Evolutionary conservation across 163 green algal species (phyloP), one percentile per base, ranked within the genome.

Genomic region (Chloromonas sp.): DNA sequence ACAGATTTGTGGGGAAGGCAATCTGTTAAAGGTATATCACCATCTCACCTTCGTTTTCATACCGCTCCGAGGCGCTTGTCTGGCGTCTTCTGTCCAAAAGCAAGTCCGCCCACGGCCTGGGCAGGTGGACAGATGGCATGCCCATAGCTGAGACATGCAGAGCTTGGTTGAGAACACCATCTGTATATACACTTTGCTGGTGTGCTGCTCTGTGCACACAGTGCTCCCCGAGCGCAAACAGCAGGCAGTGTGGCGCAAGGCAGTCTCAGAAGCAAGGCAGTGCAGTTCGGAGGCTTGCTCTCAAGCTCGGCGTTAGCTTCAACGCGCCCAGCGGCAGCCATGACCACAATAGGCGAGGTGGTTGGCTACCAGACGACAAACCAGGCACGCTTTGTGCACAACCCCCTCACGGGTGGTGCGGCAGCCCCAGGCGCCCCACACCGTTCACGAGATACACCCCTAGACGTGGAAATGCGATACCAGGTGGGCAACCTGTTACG

Each of bases 321-420:
- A 70, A 78, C 82, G 14, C 85, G 87, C 1, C 89, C 89, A 1
- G 58, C 78, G 14, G 87, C 87, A 2, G n/a, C 79, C 0, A 76
- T 87, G n/a, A 92, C 85, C 3, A 3, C 60, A 2, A 61, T 14
- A 3, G 87, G 87, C 1, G 89, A 90, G 82, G 61, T 90, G 61
- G 82, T 88, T 14, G 87, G 89, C 0, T 92, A 92, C 77, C 86
- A 58, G 5, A 91, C 87, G 59, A 89, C 87, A 78, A 78, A 84
- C 11, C 2, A 5, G 13, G 71, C 71, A 59, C 71, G 11, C 13
- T 36, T 85, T 14, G 60, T 82, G 15, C 71, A 2, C 15, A 71
- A 76, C 5, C 70, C 82, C 1, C 71, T 82, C 60, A 71, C 36
- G n/a, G 82, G 82, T 1, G 71, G 71, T 11, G 2, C 71, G 58